Base-by-base conservation (phyloP, 331 rosid genomes). In the Arachis monticola region DNA sequence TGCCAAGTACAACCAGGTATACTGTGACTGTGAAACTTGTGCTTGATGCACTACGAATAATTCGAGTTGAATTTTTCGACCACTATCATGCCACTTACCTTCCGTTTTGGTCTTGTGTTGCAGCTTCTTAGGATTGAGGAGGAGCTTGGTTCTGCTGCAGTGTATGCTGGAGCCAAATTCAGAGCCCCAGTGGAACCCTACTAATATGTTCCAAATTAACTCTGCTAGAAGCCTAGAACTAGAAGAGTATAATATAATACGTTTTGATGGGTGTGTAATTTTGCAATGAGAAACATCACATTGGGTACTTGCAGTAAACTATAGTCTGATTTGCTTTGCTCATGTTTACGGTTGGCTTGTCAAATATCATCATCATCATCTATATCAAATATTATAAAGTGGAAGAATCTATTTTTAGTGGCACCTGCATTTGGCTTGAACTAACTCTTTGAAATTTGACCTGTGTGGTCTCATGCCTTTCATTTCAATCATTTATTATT, bases 1-100 rank as follows among this genome's bases (percentile, higher is more conserved):
- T 81, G 97, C 97, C 11, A 94, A 92, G 79, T 92, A 94, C 71
- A 94, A 94, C 79, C 97, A 92, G 97, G 98, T 91, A 73, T 57
- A 17, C 22, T 17, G 22, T 17, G 22, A 70, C 61, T 32, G 79
- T 80, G 27, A 79, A 46, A 48, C 46, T 44, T 2, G 2, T 45
- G 38, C 59, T 27, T 27, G 12, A 45, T 71, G 66, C 62, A 45
- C 44, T 48, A 45, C 22, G 74, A 81, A 48, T 59, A 0, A 9
- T 3, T 51, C 10, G 22, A 17, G 22, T 17, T 17, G 22, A 17
- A 17, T 17, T 17, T 17, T 17, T 17, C 22, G 22, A 17, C 22
- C 22, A 17, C 22, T 17, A 17, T 17, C 22, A 17, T 1, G 4
- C 12, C 3, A 14, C 80, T 64, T 2, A 60, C 30, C 50, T 45